Conservation (phyloP, 768 basidiomycete species). For the Lactarius sanguifluus region DNA sequence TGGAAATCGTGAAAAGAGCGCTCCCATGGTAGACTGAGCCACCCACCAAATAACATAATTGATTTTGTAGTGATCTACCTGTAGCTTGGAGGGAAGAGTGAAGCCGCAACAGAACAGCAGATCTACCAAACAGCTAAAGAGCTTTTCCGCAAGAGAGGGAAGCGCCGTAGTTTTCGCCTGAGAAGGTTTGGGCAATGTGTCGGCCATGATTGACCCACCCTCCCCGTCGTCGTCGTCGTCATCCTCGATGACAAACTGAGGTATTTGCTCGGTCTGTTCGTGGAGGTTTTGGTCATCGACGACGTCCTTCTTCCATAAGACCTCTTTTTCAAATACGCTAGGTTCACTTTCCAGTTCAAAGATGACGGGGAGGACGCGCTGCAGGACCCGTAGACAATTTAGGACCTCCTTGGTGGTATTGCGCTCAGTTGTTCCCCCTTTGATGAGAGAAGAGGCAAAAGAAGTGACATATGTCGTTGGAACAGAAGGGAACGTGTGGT, state of each 20-base stretch:
- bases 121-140: slow-evolving; percentile 80
- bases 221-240: slow-evolving; percentile 59
- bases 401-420: slow-evolving; percentile 84
- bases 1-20: slow-evolving; percentile 4
- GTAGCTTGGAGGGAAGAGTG: slow-evolving; percentile 75
- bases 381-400: slow-evolving; percentile 89
- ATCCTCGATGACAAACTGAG: slow-evolving; percentile 91
- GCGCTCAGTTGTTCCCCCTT: slow-evolving; percentile 50
- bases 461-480: slow-evolving; percentile 57
- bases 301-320: slow-evolving; percentile 69
- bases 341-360: slow-evolving; percentile 77
- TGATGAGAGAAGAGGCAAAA: slow-evolving; percentile 71
- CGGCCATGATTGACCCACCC: slow-evolving; percentile 23
- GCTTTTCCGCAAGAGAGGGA: slow-evolving; percentile 78
- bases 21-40: not conserved
- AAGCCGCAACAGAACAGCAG: slow-evolving; percentile 93
- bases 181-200: slow-evolving; percentile 25
- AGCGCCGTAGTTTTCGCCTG: slow-evolving; percentile 45
- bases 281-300: slow-evolving; percentile 38
- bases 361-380: slow-evolving; percentile 86
- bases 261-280: slow-evolving; percentile 31
- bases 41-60: slow-evolving; percentile 83
- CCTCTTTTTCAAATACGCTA: slow-evolving; percentile 70
- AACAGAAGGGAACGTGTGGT: slow-evolving; percentile 75
- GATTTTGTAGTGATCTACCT: slow-evolving; percentile 78